Evolutionary conservation across 805 yeast species (phyloP), one percentile per base, ranked within the genome.

Genomic region (Kockiozyma suomiensis): DNA sequence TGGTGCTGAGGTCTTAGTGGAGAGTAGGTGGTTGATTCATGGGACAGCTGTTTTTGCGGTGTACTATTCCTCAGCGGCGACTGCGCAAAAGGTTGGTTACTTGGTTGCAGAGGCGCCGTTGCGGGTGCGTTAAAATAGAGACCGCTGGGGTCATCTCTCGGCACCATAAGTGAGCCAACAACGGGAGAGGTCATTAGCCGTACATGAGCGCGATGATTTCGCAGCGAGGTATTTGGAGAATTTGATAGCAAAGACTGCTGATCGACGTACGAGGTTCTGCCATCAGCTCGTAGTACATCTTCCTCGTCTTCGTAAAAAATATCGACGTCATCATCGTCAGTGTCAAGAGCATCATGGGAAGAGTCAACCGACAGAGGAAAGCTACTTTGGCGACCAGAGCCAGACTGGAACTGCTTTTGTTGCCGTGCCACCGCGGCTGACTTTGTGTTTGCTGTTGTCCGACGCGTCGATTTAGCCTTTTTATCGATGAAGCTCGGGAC

Each of bases 161-260:
- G 37, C 8, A 35, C 49, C 6, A 13, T 19, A 8, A 53, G 8
- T 5, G 50, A 17, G 4, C 50, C 55, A 12, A 56, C 46, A 10
- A 52, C 55, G 8, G 73, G 69, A 21, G 72, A 64, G 8, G 70
- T 66, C 54, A 70, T 59, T 42, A 59, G 59, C 26, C 64, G 64
- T 26, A 70, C 54, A 40, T 57, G 57, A 23, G 68, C 70, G 15
- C 72, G 67, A 55, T 69, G 72, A 33, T 67, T 59, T n/a, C 67
- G 59, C 48, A 69, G 61, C 28, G 70, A 66, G 15, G 69, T 64
- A 46, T 53, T 64, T 37, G 71, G 71, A 13, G 70, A 69, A 17
- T 52, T 25, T 15, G 65, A 58, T 15, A 53, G 38, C 40, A 25
- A 25, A 17, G 50, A 12, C 35, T 17, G 37, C 30, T 37, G 21